Evolutionary conservation across 148 eudicot genomes (phyloP), one percentile per base, ranked within the genome.

Genomic region (Agrostemma githago): DNA sequence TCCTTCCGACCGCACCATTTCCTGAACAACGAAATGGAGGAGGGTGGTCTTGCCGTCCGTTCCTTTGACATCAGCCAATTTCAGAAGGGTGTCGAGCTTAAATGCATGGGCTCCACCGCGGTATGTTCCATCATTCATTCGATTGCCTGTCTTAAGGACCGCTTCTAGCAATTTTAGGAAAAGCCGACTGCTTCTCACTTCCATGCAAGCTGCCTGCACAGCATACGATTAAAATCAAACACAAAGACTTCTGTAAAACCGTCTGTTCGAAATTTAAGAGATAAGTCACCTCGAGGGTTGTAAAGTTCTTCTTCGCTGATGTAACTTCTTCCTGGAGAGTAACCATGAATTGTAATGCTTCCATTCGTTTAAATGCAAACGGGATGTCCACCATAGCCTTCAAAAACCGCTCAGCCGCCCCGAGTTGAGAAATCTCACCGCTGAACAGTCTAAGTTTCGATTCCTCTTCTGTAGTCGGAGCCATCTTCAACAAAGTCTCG

Each of bases 91-190:
- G 78, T 90, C 92, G 53, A 90, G 86, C 72, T 88, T 90, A 79
- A 90, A 88, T 46, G 96, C 96, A 48, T 85, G 89, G 51, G 96
- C 96, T 39, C 89, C 88, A 16, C 96, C 96, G 62, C 96, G 90
- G 68, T 84, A 86, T 67, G 96, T 88, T 71, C 96, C 96, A 65
- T 71, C 84, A 63, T 90, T 90, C 96, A 90, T 90, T 62, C 96
- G 92, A 66, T 90, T 90, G 39, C 96, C 92, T 4, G 96, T 88
- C 83, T 90, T 90, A 56, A 90, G 85, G 73, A 90, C 96, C 63
- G 96, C 96, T 79, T 90, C 96, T 44, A 90, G 83, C 75, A 90
- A 92, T 82, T 90, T 90, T 57, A 86, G 90, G 79, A 88, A 90
- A 66, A 90, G 86, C 48, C 96, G 81, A 68, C 88, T 90, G 67